Base-by-base conservation (phyloP, 2,329 filamentous ascomycete species). In the Stachybotrys elegans region DNA sequence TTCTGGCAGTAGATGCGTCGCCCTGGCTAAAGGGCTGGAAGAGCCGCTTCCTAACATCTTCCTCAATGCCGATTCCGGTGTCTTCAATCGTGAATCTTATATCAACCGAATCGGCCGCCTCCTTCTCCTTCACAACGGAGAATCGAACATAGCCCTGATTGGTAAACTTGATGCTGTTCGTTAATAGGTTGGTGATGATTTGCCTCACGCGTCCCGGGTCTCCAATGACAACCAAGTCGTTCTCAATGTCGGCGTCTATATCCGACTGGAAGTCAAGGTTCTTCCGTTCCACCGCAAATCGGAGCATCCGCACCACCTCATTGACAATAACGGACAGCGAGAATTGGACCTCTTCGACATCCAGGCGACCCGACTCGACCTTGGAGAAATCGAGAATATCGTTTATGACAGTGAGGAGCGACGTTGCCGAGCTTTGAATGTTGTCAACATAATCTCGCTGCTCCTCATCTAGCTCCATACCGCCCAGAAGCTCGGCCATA, bases 311-410 rank as follows among this genome's bases (percentile, higher is more conserved):
- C 42, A 82, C 86, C 17, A 93, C 87, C 58, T 94, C 89, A 38
- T 83, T 76, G 6, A 91, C 78, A 12, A 89, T 80, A 1, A 88
- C 72, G 0, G 82, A 83, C 2, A 90, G 69, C 22, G 83, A 88
- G 54, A 91, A 92, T 48, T 88, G 85, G 1, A 90, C 85, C 54
- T 90, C 84, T 62, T 90, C 86, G 32, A 91, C 84, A 49, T 90
- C 86, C 17, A 91, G 66, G 7, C 83, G 74, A 4, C 87, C 86
- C 8, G 84, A 88, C 59, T 91, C 87, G 2, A 89, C 83, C 61
- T 94, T 94, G 4, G 88, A 93, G 60, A 94, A 91, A 63, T 94
- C 89, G 2, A 95, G 70, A 44, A 94, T 94, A 58, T 97, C 92
- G n/a, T 34, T 34, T 14, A 95, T 94, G 32, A 95, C 85, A 0